Evolutionary conservation across 768 basidiomycete species (phyloP), one percentile per base, ranked within the genome.

Genomic region (Russula sp.): DNA sequence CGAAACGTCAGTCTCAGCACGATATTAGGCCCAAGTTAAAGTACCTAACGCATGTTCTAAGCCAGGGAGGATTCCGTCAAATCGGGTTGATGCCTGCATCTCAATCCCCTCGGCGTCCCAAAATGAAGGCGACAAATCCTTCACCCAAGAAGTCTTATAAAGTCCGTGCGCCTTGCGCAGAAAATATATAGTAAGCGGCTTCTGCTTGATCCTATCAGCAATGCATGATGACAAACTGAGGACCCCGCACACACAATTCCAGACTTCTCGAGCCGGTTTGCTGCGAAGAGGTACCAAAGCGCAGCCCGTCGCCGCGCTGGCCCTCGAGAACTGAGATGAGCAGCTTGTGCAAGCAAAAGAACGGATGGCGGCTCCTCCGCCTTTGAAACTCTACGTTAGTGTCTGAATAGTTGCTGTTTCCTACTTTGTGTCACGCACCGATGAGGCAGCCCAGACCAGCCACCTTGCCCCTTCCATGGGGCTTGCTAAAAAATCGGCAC

Each of bases 151-250:
- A 6, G 73, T 68, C 29, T 73, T 76, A 70, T 84, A 90, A 38
- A 90, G 73, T 38, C 80, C 81, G 61, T 84, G 85, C 14, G 91
- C 86, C 70, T 79, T 82, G 9, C 84, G 83, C 35, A 93, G 77
- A 68, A 93, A 88, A 70, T 88, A 83, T 80, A 90, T 86, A 2
- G 91, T 92, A 58, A 93, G 70, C 0, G 89, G 85, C 88, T 90
- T 93, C 90, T 93, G 20, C 65, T 46, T 60, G n/a, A 22, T 11
- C 35, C 34, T n/a, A 20, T 53, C 5, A 29, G 42, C 25, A 36
- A 58, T n/a, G 41, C 63, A 18, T 58, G 20, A 66, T 42, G 48
- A 38, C 53, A 42, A 39, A 38, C 20, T 18, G 7, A 42, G 20
- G 22, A 16, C n/a, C 9, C 9, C 14, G 50, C 22, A 78, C 90